Percentiles rank a stretch among this genome's conserved stretches.
Evolutionary conservation across 441 rosid genomes (phyloP).

Genomic region (Sinapis alba): DNA sequence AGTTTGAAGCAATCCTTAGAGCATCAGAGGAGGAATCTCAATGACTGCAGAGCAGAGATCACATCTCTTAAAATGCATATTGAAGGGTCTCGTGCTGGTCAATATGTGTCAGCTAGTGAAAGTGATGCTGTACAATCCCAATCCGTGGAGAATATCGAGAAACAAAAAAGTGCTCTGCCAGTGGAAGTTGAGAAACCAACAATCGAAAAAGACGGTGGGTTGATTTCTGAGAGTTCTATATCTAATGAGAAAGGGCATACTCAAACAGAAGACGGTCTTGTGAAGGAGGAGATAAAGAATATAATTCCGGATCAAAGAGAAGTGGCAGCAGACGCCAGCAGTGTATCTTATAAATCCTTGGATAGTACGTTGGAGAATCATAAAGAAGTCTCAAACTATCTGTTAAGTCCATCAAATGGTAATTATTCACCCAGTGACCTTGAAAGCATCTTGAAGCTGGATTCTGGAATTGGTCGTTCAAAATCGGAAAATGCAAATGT

Average conservation of each 20-base stretch:
- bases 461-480: slow-evolving; percentile 46
- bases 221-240: slow-evolving; percentile 42
- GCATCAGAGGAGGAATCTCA: slow-evolving; percentile 76
- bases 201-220: slow-evolving; percentile 37
- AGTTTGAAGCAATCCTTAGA: slow-evolving; percentile 73
- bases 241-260: slow-evolving; percentile 46
- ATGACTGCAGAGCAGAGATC: slow-evolving; percentile 91
- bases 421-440: slow-evolving; percentile 39
- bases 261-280: slow-evolving; percentile 67
- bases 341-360: slow-evolving; percentile 25
- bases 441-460: slow-evolving; percentile 44
- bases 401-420: slow-evolving; percentile 40
- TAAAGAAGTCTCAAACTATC: slow-evolving; percentile 46
- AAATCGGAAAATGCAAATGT: slow-evolving; percentile 48
- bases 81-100: slow-evolving; percentile 74
- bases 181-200: slow-evolving; percentile 63
- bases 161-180: slow-evolving; percentile 63
- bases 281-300: slow-evolving; percentile 68
- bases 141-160: slow-evolving; percentile 54
- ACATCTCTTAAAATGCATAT: slow-evolving; percentile 90
- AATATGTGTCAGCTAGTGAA: slow-evolving; percentile 49
- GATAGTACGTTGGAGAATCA: slow-evolving; percentile 40
- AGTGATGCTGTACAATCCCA: slow-evolving; percentile 53
- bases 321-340: slow-evolving; percentile 40
- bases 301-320: slow-evolving; percentile 47